These are phyloP conservation scores for Papiliotrema fonsecae DNA, from an alignment of 1,284 basidiomycete genomes.

Conservation along the genomic window DNA sequence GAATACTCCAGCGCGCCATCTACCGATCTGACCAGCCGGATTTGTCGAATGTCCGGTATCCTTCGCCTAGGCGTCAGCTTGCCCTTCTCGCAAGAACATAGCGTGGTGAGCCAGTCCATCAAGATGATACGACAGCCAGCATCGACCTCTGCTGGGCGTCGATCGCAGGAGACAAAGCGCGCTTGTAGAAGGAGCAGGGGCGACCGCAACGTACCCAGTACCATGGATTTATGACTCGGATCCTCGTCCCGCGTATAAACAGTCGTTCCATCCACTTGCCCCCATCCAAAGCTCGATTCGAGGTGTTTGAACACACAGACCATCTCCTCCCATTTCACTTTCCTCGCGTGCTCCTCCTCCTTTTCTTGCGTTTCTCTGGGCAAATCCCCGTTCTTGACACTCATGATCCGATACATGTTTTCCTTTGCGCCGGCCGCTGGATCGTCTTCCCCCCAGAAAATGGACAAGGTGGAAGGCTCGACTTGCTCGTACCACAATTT, in stretches of 20 bases:
- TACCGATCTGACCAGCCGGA: not conserved
- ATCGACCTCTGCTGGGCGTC: too few relatives aligned
- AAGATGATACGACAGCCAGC: too few relatives aligned
- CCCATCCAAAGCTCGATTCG: constrained; percentile 12
- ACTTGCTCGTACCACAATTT: constrained; percentile 19
- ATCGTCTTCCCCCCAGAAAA: constrained; percentile 6
- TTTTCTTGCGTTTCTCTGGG: not conserved
- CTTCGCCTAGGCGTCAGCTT: too few relatives aligned
- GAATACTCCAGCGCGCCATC: too few relatives aligned
- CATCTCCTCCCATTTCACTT: constrained; percentile 15
- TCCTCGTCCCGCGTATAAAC: constrained; percentile 16
- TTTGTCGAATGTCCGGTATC: constrained; percentile 4
- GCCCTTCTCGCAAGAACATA: too few relatives aligned
- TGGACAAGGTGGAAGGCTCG: constrained; percentile 7
- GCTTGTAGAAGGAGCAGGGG: too few relatives aligned
- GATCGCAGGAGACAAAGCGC: too few relatives aligned
- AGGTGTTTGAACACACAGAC: constrained; percentile 9
- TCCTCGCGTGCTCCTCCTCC: constrained; percentile 6
- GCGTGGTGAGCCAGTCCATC: too few relatives aligned
- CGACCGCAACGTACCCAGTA: constrained; percentile 9
- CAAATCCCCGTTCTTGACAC: constrained; percentile 9
- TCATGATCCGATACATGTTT: constrained; percentile 16
- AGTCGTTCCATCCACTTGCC: constrained; percentile 8
- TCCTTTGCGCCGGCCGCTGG: constrained; percentile 8
- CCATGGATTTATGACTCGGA: constrained; percentile 11